Evolutionary conservation across 495 filamentous ascomycete genomes (phyloP).

Genomic region (Lindgomyces ingoldianus): DNA sequence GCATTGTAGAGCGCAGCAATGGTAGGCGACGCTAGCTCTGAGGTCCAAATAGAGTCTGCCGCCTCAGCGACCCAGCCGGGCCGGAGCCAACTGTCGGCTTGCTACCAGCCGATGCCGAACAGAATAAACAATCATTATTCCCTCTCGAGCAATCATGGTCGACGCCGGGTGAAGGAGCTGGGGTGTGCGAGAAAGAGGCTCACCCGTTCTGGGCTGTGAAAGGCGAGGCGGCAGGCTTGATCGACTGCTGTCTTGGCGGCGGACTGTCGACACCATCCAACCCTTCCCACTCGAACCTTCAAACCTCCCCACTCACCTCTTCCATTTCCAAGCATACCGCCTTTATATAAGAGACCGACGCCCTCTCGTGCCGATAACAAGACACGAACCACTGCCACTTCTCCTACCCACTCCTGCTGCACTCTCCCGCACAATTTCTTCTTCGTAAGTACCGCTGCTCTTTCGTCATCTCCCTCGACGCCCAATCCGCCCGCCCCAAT

Average conservation of each 20-base stretch:
- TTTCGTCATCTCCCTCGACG: constrained; percentile 26
- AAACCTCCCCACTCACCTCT: constrained; percentile 1
- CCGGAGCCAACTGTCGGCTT: too few species aligned
- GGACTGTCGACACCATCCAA: neutral
- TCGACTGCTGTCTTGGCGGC: constrained; percentile 14
- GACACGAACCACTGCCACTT: constrained; percentile 1
- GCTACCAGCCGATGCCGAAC: too few species aligned
- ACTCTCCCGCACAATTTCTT: neutral
- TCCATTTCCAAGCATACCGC: neutral
- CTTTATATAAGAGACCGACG: neutral
- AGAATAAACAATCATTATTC: too few species aligned
- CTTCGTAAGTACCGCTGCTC: constrained; percentile 28
- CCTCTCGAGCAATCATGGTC: too few species aligned
- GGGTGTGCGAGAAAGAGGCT: neutral
- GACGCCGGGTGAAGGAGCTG: neutral
- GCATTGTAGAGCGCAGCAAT: too few species aligned
- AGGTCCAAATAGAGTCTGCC: too few species aligned
- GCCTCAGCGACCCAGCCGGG: too few species aligned
- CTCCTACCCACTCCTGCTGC: neutral
- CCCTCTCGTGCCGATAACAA: neutral
- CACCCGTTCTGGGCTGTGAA: neutral
- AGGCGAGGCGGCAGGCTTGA: constrained; percentile 5
- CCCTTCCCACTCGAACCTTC: neutral
- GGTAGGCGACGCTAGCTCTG: too few species aligned
- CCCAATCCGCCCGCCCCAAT: constrained; percentile 7